Evolutionary conservation across 805 yeast species (phyloP).

Genomic region (Yamadazyma olivae): DNA sequence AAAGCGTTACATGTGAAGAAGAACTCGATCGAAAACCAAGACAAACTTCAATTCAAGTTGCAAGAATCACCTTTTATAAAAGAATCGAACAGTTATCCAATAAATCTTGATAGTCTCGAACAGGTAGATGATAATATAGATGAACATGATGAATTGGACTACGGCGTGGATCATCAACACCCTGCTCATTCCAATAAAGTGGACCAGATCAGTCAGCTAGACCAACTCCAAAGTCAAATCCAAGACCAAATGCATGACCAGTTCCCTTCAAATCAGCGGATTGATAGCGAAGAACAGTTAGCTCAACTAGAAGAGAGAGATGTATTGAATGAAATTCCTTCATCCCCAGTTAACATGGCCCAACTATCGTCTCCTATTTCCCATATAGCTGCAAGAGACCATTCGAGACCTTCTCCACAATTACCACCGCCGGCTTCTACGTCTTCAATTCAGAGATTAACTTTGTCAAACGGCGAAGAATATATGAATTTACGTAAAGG

Average conservation of each 20-base stretch:
- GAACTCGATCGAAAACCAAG: constrained; percentile 6
- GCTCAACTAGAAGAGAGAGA: constrained; percentile 1
- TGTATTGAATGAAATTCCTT: neutral
- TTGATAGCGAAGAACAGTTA: neutral
- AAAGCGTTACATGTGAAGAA: constrained; percentile 7
- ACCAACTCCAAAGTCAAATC: neutral
- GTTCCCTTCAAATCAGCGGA: neutral
- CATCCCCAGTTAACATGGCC: constrained; percentile 1
- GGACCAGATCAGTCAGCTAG: neutral
- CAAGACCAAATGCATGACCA: neutral
- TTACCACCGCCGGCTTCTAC: constrained; percentile 32
- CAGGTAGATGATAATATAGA: constrained; percentile 7
- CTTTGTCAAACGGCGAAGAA: constrained; percentile 33
- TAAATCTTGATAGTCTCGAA: constrained; percentile 1
- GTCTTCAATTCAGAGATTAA: constrained; percentile 21
- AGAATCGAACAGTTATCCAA: constrained; percentile 8
- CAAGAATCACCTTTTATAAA: constrained; percentile 14
- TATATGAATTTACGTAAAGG: constrained; percentile 29
- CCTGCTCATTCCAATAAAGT: too few relatives aligned
- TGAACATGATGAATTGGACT: neutral
- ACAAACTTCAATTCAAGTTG: constrained; percentile 5
- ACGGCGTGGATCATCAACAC: neutral
- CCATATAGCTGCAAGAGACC: constrained; percentile 13
- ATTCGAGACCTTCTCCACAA: constrained; percentile 33
- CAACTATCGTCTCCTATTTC: constrained; percentile 20